phyloP scores from a whole-genome alignment of 2,329 filamentous ascomycete species.

The Diaporthe destruens region DNA sequence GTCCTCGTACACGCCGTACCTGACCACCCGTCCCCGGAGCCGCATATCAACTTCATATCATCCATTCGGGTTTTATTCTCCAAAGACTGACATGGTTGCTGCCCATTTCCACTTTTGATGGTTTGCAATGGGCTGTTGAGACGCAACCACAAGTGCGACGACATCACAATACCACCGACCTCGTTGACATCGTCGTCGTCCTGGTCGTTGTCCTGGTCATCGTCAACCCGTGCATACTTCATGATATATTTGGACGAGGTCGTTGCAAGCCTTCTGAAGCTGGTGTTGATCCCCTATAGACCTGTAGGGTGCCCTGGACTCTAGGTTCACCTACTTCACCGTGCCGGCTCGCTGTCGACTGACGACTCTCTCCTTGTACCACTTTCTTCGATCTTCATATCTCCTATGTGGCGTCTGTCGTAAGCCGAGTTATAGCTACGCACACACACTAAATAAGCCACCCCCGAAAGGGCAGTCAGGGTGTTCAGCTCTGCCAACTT shows the following conservation, averaged over 20 bases:
- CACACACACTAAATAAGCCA: not conserved
- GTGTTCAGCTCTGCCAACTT: not conserved
- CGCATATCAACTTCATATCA: slow-evolving; percentile 40
- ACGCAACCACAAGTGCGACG: no score
- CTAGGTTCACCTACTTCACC: not conserved
- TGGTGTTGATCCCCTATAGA: not conserved
- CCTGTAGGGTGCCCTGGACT: not conserved
- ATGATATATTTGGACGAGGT: not conserved
- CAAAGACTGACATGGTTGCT: not conserved
- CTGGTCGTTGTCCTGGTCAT: not conserved
- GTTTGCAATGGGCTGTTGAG: not conserved
- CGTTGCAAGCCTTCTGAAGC: not conserved
- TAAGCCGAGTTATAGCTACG: not conserved
- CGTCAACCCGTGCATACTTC: not conserved
- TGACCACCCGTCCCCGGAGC: slow-evolving; percentile 31
- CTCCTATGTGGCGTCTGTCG: not conserved
- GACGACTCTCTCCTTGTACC: not conserved
- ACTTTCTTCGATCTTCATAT: not conserved
- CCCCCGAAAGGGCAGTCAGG: not conserved
- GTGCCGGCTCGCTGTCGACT: not conserved
- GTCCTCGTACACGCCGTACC: slow-evolving; percentile 21
- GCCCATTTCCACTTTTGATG: not conserved
- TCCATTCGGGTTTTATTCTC: not conserved
- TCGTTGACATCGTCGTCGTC: not conserved
- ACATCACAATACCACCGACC: not conserved